Evolutionary conservation across 2,329 filamentous ascomycete species (phyloP).

Genomic region (Intubia oerlemansii): DNA sequence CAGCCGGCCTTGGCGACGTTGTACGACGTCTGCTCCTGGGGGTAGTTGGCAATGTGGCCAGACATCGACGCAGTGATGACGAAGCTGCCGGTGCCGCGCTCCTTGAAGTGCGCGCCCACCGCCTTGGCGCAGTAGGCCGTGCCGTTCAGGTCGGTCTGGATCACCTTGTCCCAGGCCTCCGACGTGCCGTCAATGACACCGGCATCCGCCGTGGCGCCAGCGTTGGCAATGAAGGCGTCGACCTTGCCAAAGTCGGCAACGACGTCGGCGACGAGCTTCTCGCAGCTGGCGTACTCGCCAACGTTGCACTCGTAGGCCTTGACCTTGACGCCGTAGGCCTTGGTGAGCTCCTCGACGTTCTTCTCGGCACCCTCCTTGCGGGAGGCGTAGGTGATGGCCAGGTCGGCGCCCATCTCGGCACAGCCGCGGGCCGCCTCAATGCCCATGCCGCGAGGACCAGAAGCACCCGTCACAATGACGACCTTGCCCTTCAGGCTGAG

Average conservation of each 20-base stretch:
- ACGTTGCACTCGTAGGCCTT: conserved; percentile 42
- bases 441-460: conserved; percentile 48
- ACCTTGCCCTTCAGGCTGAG: conserved; percentile 56
- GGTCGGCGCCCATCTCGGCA: conserved; percentile 48
- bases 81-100: conserved; percentile 45
- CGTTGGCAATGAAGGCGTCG: conserved; percentile 64
- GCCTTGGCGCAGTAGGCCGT: conserved; percentile 58
- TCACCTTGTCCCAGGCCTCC: conserved; percentile 43
- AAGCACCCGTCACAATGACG: conserved; percentile 48
- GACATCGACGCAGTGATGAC: conserved; percentile 63
- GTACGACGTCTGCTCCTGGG: conserved; percentile 53
- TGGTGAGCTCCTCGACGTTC: conserved; percentile 41
- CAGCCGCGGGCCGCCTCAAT: conserved; percentile 46
- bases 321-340: conserved; percentile 46
- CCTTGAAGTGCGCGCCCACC: conserved; percentile 39
- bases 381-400: conserved; percentile 52
- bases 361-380: conserved; percentile 45
- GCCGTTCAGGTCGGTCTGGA: conserved; percentile 52
- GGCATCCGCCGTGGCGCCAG: conserved; percentile 49
- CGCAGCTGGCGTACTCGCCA: conserved; percentile 27
- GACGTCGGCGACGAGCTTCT: conserved; percentile 27
- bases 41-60: conserved; percentile 57
- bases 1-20: conserved; percentile 51
- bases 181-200: conserved; percentile 42
- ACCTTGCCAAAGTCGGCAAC: conserved; percentile 50